Percentiles rank a stretch among this genome's conserved stretches.
These are phyloP conservation scores for Colletotrichum euphorbiae DNA, from an alignment of 2,329 filamentous ascomycete species.

Conservation along the genomic window DNA sequence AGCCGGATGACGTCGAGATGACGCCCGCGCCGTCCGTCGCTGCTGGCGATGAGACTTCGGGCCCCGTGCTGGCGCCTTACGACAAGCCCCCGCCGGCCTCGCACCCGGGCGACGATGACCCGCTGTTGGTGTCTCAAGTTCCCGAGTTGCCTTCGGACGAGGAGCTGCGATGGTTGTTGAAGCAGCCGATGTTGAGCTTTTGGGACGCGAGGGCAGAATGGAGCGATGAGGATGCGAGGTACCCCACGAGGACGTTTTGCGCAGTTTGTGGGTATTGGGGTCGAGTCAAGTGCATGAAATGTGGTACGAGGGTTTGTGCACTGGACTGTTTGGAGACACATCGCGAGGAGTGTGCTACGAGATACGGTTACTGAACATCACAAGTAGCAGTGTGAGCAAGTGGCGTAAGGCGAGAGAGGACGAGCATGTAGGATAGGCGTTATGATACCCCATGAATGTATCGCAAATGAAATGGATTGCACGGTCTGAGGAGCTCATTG, in stretches of 20 bases:
- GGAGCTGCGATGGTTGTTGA: conserved; percentile 73
- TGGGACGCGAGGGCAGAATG: conserved; percentile 68
- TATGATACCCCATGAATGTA: conserved; percentile 29
- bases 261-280: conserved; percentile 88
- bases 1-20: conserved; percentile 53
- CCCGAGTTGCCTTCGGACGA: conserved; percentile 68
- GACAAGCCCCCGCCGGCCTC: conserved; percentile 48
- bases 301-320: conserved; percentile 81
- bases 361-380: conserved; percentile 63
- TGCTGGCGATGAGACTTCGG: not conserved
- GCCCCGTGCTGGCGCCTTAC: conserved; percentile 51
- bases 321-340: conserved; percentile 80
- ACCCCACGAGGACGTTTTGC: conserved; percentile 76
- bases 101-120: conserved; percentile 65
- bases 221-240: conserved; percentile 55
- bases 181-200: conserved; percentile 75
- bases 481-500: not conserved
- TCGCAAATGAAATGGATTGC: not conserved
- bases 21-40: conserved; percentile 48
- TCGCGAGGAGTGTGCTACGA: conserved; percentile 76
- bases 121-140: conserved; percentile 68
- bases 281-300: conserved; percentile 79
- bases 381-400: too few species aligned
- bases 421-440: not conserved
- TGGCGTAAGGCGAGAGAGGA: too few species aligned